Conservation (phyloP, 768 basidiomycete species). For the Psilocybe azurescens region DNA sequence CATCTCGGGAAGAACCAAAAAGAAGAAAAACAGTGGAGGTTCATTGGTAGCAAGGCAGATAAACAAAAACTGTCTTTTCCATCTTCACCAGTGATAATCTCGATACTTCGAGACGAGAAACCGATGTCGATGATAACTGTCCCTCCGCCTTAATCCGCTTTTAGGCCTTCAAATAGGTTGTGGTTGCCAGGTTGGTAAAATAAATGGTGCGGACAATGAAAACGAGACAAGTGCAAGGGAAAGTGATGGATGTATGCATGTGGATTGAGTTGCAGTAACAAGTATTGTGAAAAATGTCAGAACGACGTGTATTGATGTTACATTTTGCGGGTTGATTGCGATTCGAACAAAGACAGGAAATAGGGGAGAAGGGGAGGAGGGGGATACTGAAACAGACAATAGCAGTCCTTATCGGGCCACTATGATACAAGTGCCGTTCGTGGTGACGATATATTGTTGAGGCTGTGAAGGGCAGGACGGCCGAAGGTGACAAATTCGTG, state of each 20-base stretch:
- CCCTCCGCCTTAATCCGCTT: conserved; percentile 33
- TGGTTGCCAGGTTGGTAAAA: conserved; percentile 50
- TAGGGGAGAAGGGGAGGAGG: conserved; percentile 24
- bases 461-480: conserved; percentile 77
- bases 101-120: conserved; percentile 25
- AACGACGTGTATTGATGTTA: conserved; percentile 76
- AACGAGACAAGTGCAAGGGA: conserved; percentile 68
- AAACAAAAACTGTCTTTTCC: conserved; percentile 41
- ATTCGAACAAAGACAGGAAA: conserved; percentile 56
- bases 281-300: conserved; percentile 65
- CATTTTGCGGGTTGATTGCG: conserved; percentile 73
- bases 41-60: conserved; percentile 35
- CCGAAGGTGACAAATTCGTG: conserved; percentile 84
- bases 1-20: conserved; percentile 26
- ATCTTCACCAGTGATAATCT: conserved; percentile 29
- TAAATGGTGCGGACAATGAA: conserved; percentile 47
- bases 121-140: conserved; percentile 30
- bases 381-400: conserved; percentile 39
- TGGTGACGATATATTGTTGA: conserved; percentile 75
- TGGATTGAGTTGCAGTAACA: conserved; percentile 67
- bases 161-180: conserved; percentile 47
- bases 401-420: conserved; percentile 38
- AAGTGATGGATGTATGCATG: conserved; percentile 71
- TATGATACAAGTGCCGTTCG: conserved; percentile 66
- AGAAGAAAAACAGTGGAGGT: conserved; percentile 36